Percentiles rank a stretch among this genome's conserved stretches.
These are phyloP conservation scores for Sutorius eximius DNA, from an alignment of 1,284 basidiomycete species.

Conservation along the genomic window DNA sequence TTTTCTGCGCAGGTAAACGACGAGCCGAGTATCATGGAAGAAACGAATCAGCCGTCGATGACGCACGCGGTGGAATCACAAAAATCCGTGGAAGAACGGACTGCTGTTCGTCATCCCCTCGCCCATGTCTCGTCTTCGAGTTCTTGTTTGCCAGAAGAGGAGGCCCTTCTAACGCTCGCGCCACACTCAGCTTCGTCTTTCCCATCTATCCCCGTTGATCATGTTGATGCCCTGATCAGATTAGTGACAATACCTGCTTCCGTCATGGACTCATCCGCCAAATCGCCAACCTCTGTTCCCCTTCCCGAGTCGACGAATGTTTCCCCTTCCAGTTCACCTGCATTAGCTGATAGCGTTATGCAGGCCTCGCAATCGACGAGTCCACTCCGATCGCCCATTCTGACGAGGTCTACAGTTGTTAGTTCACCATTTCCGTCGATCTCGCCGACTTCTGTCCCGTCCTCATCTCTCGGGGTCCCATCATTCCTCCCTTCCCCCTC, in stretches of 20 bases:
- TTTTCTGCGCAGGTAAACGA: not conserved
- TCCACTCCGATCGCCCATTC: not conserved
- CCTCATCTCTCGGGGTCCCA: constrained; percentile 1
- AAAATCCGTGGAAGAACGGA: not conserved
- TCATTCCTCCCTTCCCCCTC: constrained; percentile 26
- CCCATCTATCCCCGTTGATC: constrained; percentile 1
- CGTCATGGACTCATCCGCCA: not conserved
- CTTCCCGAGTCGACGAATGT: constrained; percentile 18
- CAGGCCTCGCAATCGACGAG: not conserved
- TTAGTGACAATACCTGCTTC: not conserved
- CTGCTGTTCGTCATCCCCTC: constrained; percentile 16
- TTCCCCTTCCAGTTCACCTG: constrained; percentile 12
- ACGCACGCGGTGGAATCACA: not conserved
- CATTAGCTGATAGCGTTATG: not conserved
- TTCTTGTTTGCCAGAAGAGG: constrained; percentile 21
- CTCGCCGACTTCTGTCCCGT: not conserved
- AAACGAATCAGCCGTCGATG: not conserved
- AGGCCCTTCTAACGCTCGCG: constrained; percentile 16
- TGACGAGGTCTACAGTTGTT: not conserved
- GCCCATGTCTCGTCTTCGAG: constrained; percentile 25
- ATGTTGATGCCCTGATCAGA: not conserved
- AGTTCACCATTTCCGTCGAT: constrained; percentile 1
- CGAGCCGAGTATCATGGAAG: not conserved
- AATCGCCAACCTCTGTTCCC: constrained; percentile 13
- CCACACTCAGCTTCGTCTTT: constrained; percentile 4